Percentiles rank a stretch among this genome's conserved stretches.
Conservation (phyloP, 2,329 filamentous ascomycete species). For the Ceratocystis albifundus region DNA sequence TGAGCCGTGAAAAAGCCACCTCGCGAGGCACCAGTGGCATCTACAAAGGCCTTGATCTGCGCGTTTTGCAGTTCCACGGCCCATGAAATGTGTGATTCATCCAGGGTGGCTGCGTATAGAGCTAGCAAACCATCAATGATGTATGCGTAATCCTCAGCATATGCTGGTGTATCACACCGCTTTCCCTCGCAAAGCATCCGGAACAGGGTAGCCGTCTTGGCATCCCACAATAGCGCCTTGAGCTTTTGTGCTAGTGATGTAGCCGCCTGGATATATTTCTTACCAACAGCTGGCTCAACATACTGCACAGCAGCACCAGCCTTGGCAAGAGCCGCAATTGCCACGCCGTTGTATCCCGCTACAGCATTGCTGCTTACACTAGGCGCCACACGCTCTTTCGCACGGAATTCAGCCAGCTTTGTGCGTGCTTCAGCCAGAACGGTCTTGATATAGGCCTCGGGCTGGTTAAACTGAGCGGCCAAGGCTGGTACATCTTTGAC, state of each 20-base stretch:
- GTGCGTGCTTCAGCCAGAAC: conserved; percentile 55
- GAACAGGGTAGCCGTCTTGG: conserved; percentile 49
- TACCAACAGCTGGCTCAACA: conserved; percentile 46
- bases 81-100: conserved; percentile 64
- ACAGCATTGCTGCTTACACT: conserved; percentile 81
- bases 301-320: conserved; percentile 56
- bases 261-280: conserved; percentile 54
- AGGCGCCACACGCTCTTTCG: conserved; percentile 63
- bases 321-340: conserved; percentile 69
- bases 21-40: conserved; percentile 34
- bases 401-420: conserved; percentile 59
- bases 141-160: conserved; percentile 93
- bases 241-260: conserved; percentile 61
- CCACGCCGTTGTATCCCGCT: conserved; percentile 77
- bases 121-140: conserved; percentile 71
- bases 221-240: conserved; percentile 59
- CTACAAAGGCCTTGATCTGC: conserved; percentile 60
- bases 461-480: conserved; percentile 61
- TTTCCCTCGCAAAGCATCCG: conserved; percentile 60
- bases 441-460: conserved; percentile 54
- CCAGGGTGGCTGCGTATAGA: conserved; percentile 71
- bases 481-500: conserved; percentile 56
- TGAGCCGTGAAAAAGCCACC: conserved; percentile 66
- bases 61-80: conserved; percentile 62
- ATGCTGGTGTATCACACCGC: conserved; percentile 45